Base-by-base conservation (phyloP, 768 basidiomycete species). In the Boletus rubropictus region DNA sequence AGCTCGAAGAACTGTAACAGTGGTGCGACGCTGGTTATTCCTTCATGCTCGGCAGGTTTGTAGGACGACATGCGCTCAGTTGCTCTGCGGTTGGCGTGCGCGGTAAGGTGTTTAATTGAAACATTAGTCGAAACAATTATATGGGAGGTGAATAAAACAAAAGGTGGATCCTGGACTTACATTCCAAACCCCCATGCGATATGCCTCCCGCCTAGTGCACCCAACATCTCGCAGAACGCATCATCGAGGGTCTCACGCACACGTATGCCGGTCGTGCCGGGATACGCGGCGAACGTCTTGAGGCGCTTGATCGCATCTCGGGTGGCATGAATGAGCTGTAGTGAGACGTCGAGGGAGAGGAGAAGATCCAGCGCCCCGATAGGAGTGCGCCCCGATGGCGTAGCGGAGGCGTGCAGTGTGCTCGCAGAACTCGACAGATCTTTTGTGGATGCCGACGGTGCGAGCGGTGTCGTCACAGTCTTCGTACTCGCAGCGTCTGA, bases 1-100 rank as follows among this genome's bases (percentile, higher is more conserved):
- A 98, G 74, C 71, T 98, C 95, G 54, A 99, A 97, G 69, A 98
- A 98, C 63, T 98, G 94, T 33, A 97, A 70, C 3, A 99, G 69
- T 0, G 96, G 96, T 1, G 94, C 92, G 3, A 98, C 94, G 53
- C 81, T 84, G 20, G 81, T 81, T 31, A 83, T 82, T 42, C 80
- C 85, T 42, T 84, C 77, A 56, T 89, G 89, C 51, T 94, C 92
- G 0, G 85, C 83, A 0, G 96, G 93, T 61, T 83, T 84, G 62
- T 95, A 98, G n/a, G 76, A 70, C 37, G 74, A 76, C 93, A 98
- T 97, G 54, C 90, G 84, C 38, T 86, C 80, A 2, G 82, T 89
- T 6, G 96, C 96, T 47, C 92, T 95, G 27, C 20, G 10, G 3
- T 40, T 29, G 18, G 12, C 12, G 12, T 11, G 31, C 22, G 9